Conservation (phyloP, 1,284 basidiomycete genomes). For the Apiotrichum gamsii region DNA sequence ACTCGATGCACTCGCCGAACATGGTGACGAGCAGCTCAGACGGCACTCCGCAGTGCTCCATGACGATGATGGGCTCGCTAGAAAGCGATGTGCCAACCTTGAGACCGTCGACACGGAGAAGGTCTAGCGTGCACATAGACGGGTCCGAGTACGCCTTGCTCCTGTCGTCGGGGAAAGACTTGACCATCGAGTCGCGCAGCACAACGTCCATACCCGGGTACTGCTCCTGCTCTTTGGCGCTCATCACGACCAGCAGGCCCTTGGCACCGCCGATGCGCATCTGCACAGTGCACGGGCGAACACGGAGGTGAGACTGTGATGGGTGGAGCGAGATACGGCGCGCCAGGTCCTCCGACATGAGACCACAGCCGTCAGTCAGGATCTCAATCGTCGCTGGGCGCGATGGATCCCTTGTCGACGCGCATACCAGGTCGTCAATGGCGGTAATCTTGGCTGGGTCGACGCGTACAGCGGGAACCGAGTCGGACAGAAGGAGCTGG, state of each 20-base stretch:
- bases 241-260: slow-evolving; percentile 36
- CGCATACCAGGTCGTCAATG: slow-evolving; percentile 26
- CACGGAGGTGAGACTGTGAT: slow-evolving; percentile 5
- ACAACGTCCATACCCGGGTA: slow-evolving; percentile 28
- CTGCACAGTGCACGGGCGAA: slow-evolving; percentile 27
- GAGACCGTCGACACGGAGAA: slow-evolving; percentile 24
- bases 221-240: slow-evolving; percentile 11
- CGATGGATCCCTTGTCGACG: slow-evolving; percentile 16
- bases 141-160: slow-evolving; percentile 16
- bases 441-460: slow-evolving; percentile 9
- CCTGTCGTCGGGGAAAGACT: slow-evolving; percentile 17
- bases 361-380: slow-evolving; percentile 38
- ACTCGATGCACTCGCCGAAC: slow-evolving; percentile 18
- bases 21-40: slow-evolving; percentile 18
- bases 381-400: slow-evolving; percentile 1
- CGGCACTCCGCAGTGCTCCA: slow-evolving; percentile 31
- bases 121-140: slow-evolving; percentile 27
- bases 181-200: slow-evolving; percentile 37
- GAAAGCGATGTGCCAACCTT: slow-evolving; percentile 23
- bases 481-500: slow-evolving; percentile 35
- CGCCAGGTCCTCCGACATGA: slow-evolving; percentile 35
- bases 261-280: slow-evolving; percentile 37
- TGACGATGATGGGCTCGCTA: slow-evolving; percentile 27
- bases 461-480: slow-evolving; percentile 22
- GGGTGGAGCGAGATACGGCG: slow-evolving; percentile 17